These are phyloP conservation scores for Pseudocercospora crystallina DNA, from an alignment of 2,329 filamentous ascomycete species.

Conservation along the genomic window DNA sequence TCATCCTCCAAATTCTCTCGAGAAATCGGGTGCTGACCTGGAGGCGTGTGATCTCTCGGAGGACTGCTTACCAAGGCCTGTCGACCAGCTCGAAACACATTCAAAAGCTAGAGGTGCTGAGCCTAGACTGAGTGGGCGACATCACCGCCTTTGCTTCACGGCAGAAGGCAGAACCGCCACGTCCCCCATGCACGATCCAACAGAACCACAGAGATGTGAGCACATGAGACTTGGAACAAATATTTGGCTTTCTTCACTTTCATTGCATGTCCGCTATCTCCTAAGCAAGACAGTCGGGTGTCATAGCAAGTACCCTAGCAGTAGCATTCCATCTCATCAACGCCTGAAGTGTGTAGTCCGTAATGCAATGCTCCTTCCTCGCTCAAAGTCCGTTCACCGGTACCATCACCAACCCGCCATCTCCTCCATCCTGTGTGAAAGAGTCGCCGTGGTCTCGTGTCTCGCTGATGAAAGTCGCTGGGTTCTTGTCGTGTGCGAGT, in stretches of 20 bases:
- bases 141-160: not conserved
- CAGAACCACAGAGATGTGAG: too few species aligned
- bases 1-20: too few species aligned
- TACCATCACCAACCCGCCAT: constrained; percentile 1
- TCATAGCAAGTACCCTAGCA: constrained; percentile 12
- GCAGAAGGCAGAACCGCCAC: too few species aligned
- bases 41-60: too few species aligned
- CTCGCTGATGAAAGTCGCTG: constrained; percentile 11
- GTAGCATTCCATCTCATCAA: constrained; percentile 21
- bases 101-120: too few species aligned
- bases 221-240: too few species aligned
- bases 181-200: too few species aligned
- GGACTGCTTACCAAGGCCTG: too few species aligned
- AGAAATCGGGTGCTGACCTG: too few species aligned
- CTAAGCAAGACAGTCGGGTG: constrained; percentile 13
- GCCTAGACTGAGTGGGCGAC: too few species aligned
- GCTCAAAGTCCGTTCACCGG: constrained; percentile 8
- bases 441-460: constrained; percentile 9
- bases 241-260: constrained; percentile 1
- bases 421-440: constrained; percentile 12
- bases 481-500: constrained; percentile 40
- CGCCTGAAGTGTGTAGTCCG: constrained; percentile 19
- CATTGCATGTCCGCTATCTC: constrained; percentile 26
- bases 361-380: constrained; percentile 13
- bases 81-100: too few species aligned